Evolutionary conservation across 345 rosid genomes (phyloP).

Genomic region (Sisymbrium irio): DNA sequence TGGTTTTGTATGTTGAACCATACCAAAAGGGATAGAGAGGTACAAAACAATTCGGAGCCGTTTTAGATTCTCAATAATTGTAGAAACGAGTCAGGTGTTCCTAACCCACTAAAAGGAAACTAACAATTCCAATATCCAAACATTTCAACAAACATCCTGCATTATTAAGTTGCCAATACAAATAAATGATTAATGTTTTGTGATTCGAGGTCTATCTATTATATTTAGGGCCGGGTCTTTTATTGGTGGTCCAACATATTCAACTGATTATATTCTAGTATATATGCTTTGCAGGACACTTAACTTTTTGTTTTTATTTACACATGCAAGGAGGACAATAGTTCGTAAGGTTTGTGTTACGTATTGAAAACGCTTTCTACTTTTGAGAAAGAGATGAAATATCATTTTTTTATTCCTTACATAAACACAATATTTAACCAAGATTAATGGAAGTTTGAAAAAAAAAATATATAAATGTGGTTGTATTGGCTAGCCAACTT

Average conservation of each 20-base stretch:
- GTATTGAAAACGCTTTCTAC: constrained; percentile 19
- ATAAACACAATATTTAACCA: neutral
- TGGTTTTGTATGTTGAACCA: neutral
- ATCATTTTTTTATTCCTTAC: neutral
- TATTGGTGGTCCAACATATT: constrained; percentile 23
- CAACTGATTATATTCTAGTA: neutral
- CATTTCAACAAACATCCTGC: constrained; percentile 21
- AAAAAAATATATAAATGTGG: neutral
- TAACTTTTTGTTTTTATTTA: constrained; percentile 9
- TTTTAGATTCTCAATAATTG: constrained; percentile 28
- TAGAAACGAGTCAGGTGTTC: constrained; percentile 18
- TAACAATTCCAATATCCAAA: constrained; percentile 17
- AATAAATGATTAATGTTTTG: neutral
- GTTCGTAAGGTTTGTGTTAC: constrained; percentile 21
- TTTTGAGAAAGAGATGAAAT: constrained; percentile 19
- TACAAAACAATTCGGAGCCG: neutral
- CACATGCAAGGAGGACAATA: constrained; percentile 27
- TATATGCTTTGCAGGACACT: constrained; percentile 11
- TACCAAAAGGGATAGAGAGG: neutral
- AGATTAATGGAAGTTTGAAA: neutral
- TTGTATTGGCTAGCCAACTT: constrained; percentile 4
- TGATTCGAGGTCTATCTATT: neutral
- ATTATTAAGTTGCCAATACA: constrained; percentile 13
- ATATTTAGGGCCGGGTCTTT: neutral
- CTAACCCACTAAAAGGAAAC: constrained; percentile 24